Conservation (phyloP, 2,329 filamentous ascomycete genomes). For the Pseudogymnoascus sp. region DNA sequence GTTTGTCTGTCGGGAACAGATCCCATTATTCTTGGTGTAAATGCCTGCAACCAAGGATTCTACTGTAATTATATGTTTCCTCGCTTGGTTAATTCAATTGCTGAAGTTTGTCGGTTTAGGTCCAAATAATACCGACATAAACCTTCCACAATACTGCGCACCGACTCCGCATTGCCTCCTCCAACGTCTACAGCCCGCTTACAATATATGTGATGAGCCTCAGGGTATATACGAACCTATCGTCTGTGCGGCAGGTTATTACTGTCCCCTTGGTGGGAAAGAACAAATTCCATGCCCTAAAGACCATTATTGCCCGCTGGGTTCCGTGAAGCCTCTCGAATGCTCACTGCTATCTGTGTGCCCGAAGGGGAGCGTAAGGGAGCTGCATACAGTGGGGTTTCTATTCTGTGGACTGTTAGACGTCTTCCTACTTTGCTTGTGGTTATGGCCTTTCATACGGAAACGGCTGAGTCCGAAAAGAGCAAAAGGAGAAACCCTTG, state of each 20-base stretch:
- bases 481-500: conserved; percentile 25
- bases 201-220: conserved; percentile 14
- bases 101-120: conserved; percentile 11
- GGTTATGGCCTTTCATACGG: conserved; percentile 30
- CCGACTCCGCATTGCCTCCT: conserved; percentile 17
- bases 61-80: not conserved
- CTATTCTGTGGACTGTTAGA: conserved; percentile 36
- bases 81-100: not conserved
- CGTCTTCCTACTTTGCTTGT: conserved; percentile 30
- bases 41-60: not conserved
- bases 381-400: conserved; percentile 37
- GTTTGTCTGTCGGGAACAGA: not conserved
- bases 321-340: conserved; percentile 38
- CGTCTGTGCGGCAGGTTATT: conserved; percentile 40
- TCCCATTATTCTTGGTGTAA: not conserved
- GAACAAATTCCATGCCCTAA: conserved; percentile 35
- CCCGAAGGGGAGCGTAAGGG: conserved; percentile 33
- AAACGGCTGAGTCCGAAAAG: conserved; percentile 24
- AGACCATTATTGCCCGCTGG: conserved; percentile 43
- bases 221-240: conserved; percentile 38
- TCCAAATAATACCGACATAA: conserved; percentile 15
- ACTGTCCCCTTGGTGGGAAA: conserved; percentile 38
- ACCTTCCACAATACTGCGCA: conserved; percentile 21
- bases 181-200: conserved; percentile 11
- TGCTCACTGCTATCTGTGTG: conserved; percentile 40